phyloP scores from a whole-genome alignment of 495 filamentous ascomycete genomes.

The Penicillium pancosmium region DNA sequence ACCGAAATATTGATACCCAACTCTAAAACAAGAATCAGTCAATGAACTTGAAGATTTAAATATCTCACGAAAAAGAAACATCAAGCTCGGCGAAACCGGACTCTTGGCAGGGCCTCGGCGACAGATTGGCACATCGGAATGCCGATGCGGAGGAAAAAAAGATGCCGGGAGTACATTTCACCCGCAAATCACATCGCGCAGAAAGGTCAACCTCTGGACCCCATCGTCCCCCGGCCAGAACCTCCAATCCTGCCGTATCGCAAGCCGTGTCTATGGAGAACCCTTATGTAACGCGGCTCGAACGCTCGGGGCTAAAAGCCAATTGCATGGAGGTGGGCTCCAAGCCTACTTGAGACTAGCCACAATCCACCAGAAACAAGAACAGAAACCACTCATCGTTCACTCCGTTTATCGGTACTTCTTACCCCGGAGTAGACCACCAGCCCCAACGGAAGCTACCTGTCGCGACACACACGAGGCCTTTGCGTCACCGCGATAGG shows the following conservation, averaged over 20 bases:
- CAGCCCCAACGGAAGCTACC: neutral
- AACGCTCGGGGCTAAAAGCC: slow-evolving; percentile 2
- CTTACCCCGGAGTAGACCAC: slow-evolving; percentile 23
- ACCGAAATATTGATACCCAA: neutral
- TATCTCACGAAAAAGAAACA: neutral
- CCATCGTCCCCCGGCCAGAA: neutral
- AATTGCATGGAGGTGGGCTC: neutral
- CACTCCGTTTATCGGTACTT: slow-evolving; percentile 33
- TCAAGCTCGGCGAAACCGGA: slow-evolving; percentile 25
- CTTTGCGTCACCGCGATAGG: slow-evolving; percentile 13
- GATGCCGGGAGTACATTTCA: slow-evolving; percentile 19
- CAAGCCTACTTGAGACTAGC: slow-evolving; percentile 4
- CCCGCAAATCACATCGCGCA: slow-evolving; percentile 18
- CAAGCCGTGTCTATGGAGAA: neutral
- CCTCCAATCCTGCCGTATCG: neutral
- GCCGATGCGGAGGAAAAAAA: slow-evolving; percentile 28
- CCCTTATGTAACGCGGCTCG: slow-evolving; percentile 5
- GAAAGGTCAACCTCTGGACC: slow-evolving; percentile 12
- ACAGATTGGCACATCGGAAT: slow-evolving; percentile 20
- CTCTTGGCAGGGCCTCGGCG: slow-evolving; percentile 8
- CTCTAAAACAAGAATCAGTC: neutral
- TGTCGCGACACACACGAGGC: neutral
- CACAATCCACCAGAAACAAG: neutral
- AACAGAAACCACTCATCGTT: neutral
- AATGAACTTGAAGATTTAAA: neutral